phyloP scores from a whole-genome alignment of 2,329 filamentous ascomycete genomes.

The Oidium heveae region DNA sequence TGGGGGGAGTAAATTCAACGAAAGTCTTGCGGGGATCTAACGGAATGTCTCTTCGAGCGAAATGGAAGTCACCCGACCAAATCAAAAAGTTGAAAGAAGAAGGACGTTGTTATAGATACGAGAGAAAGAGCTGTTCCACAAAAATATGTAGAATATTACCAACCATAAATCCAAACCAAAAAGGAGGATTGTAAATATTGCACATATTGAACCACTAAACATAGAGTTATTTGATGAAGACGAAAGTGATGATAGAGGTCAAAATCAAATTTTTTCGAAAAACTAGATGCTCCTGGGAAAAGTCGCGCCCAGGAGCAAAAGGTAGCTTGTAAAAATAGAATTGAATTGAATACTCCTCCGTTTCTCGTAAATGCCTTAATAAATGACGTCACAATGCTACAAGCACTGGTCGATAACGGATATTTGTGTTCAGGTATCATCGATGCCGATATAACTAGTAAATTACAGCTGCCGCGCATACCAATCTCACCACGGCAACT shows the following conservation, averaged over 20 bases:
- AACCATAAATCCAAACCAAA: background rate
- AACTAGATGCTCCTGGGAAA: too few relatives aligned
- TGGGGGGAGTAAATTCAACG: background rate
- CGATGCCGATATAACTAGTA: background rate
- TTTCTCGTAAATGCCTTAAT: background rate
- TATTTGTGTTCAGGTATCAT: too few relatives aligned
- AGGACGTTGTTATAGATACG: background rate
- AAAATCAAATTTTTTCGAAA: too few relatives aligned
- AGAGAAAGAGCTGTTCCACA: background rate
- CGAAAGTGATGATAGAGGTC: too few relatives aligned
- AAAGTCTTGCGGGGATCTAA: background rate
- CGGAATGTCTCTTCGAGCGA: background rate
- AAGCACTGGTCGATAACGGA: background rate
- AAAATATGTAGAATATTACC: background rate
- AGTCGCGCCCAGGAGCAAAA: background rate
- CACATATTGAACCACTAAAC: background rate
- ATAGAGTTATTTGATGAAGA: too few relatives aligned
- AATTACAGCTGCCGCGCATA: background rate
- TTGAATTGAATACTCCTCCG: background rate
- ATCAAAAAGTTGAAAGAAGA: background rate
- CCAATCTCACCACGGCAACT: background rate
- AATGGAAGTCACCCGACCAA: background rate
- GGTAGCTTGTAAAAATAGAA: background rate
- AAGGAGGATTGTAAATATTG: background rate
- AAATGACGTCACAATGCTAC: background rate